phyloP scores from a whole-genome alignment of 805 yeast species.

The Blastobotrys mokoenaii region DNA sequence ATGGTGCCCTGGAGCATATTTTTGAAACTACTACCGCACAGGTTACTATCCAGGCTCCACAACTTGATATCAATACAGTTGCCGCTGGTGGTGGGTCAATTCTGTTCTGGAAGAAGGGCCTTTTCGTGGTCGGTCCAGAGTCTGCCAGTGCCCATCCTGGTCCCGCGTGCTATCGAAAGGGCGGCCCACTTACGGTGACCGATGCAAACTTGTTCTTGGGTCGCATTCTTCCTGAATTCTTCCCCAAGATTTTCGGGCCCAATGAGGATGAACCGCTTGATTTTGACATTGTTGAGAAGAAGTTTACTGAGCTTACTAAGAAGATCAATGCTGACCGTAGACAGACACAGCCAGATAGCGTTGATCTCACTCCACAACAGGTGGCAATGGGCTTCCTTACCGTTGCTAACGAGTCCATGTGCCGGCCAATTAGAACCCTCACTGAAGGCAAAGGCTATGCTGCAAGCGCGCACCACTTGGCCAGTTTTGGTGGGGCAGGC shows the following conservation, averaged over 20 bases:
- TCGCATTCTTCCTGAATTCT: conserved; percentile 60
- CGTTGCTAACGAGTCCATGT: conserved; percentile 84
- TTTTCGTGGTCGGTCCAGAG: conserved; percentile 79
- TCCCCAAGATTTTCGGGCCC: conserved; percentile 80
- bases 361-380: conserved; percentile 49
- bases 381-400: conserved; percentile 75
- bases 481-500: conserved; percentile 90
- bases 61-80: conserved; percentile 69
- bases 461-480: conserved; percentile 57
- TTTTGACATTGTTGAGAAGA: conserved; percentile 37
- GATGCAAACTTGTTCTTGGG: conserved; percentile 76
- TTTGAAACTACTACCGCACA: conserved; percentile 83
- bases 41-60: conserved; percentile 76
- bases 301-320: conserved; percentile 47
- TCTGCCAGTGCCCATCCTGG: conserved; percentile 87
- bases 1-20: conserved; percentile 65
- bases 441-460: conserved; percentile 80
- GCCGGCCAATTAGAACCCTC: conserved; percentile 77
- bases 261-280: conserved; percentile 67
- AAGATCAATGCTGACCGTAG: conserved; percentile 44
- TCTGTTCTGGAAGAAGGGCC: conserved; percentile 57
- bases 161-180: conserved; percentile 78
- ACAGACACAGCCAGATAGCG: conserved; percentile 4
- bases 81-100: conserved; percentile 84
- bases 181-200: conserved; percentile 77